These are phyloP conservation scores for Haberlea rhodopensis DNA, from an alignment of 257 asterid genomes.

Conservation along the genomic window DNA sequence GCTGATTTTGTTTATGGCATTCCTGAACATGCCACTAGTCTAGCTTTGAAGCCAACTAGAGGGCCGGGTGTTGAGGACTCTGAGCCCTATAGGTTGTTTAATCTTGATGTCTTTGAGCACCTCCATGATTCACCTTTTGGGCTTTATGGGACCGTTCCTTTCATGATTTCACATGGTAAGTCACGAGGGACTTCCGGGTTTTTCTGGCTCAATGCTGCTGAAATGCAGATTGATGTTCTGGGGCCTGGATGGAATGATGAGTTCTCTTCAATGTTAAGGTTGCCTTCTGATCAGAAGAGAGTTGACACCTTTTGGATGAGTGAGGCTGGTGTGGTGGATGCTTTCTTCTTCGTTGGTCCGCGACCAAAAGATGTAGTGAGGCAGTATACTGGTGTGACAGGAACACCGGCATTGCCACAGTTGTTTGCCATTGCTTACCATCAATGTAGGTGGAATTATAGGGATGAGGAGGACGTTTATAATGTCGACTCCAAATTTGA, in stretches of 20 bases:
- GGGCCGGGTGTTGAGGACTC: slow-evolving; percentile 87
- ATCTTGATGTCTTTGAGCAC: slow-evolving; percentile 93
- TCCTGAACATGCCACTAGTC: slow-evolving; percentile 93
- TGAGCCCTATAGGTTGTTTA: slow-evolving; percentile 89
- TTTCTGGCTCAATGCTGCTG: slow-evolving; percentile 98
- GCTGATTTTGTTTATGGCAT: slow-evolving; percentile 95
- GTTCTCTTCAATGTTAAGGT: slow-evolving; percentile 44
- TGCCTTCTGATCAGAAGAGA: slow-evolving; percentile 74
- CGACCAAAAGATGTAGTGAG: slow-evolving; percentile 87
- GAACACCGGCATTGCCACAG: slow-evolving; percentile 89
- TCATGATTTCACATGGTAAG: slow-evolving; percentile 89
- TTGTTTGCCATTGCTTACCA: slow-evolving; percentile 85
- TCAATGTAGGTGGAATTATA: slow-evolving; percentile 98
- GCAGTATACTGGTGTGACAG: slow-evolving; percentile 85
- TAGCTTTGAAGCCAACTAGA: slow-evolving; percentile 81
- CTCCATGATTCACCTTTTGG: slow-evolving; percentile 89
- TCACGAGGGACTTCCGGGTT: slow-evolving; percentile 84
- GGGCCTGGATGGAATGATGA: slow-evolving; percentile 76
- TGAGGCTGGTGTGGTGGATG: slow-evolving; percentile 91
- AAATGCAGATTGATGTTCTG: slow-evolving; percentile 97
- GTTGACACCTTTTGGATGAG: slow-evolving; percentile 94
- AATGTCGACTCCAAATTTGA: slow-evolving; percentile 86
- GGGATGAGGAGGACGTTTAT: slow-evolving; percentile 91
- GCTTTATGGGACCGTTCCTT: slow-evolving; percentile 85
- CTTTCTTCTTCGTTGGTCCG: slow-evolving; percentile 91